Base-by-base conservation (phyloP, 768 basidiomycete species). In the Macrolepiota fuliginosa region DNA sequence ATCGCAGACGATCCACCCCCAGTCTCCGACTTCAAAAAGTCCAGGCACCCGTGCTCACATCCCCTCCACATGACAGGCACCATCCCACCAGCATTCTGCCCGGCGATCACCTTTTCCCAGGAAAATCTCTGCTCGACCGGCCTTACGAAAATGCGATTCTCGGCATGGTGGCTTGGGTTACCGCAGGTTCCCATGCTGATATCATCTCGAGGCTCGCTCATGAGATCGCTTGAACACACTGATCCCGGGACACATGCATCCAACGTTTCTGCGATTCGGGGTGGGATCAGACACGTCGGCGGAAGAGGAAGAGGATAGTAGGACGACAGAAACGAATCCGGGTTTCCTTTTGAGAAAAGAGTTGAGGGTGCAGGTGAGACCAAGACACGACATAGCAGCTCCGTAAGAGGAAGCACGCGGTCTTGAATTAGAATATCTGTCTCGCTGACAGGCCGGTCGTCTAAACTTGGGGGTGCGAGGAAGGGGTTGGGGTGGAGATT, bases 11-110 rank as follows among this genome's bases (percentile, higher is more conserved):
- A 24, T 42, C 37, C 54, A 24, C 50, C 35, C n/a, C 61, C 32
- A 40, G 19, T 13, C 32, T 35, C 32, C 54, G 66, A 60, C 11
- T 66, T 80, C 66, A 92, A 71, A 66, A 87, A 91, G 35, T 79
- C 79, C 58, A 92, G 68, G 70, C 90, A 92, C 0, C 84, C 84
- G 53, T 61, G 65, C n/a, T 73, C 68, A 70, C 90, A 92, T 0
- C 90, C 90, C 29, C 88, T 74, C 89, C 90, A 92, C 55, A 77
- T 71, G 32, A 91, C 63, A 22, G 89, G 86, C 4, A 88, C 86
- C 12, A 68, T 64, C 7, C 79, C 84, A 19, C 84, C 83, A 0
- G 88, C 74, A n/a, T 74, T 69, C 24, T 79, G 75, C 5, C 83
- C 82, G 0, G 82, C 85, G 27, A 89, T 73, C 12, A 61, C 72